Evolutionary conservation across 148 eudicot genomes (phyloP).

Genomic region (Cornus suecica): DNA sequence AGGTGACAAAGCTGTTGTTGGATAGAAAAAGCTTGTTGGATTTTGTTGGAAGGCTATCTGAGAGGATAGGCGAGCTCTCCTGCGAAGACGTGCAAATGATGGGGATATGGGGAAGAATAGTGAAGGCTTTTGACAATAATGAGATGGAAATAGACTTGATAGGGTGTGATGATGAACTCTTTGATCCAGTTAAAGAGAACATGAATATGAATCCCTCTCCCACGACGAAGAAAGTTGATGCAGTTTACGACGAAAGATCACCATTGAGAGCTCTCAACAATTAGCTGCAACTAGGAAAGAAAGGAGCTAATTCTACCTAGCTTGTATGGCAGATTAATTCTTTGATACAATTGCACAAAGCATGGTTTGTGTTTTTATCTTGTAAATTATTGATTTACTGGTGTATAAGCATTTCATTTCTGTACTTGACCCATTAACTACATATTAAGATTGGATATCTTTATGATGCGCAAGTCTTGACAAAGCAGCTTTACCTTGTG

Average conservation of each 20-base stretch:
- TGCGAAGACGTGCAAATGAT: conserved; percentile 36
- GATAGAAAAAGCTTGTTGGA: conserved; percentile 28
- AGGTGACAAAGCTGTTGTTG: conserved; percentile 19
- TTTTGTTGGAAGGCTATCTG: conserved; percentile 20
- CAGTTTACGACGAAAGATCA: conserved; percentile 49
- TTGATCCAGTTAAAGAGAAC: conserved; percentile 54
- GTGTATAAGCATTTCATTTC: background rate
- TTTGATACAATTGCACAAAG: background rate
- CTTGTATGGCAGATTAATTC: background rate
- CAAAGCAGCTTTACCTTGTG: too few species aligned
- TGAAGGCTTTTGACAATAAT: conserved; percentile 20
- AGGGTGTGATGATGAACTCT: conserved; percentile 20
- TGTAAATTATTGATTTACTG: background rate
- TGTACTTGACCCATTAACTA: background rate
- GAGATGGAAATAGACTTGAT: conserved; percentile 10
- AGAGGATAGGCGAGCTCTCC: conserved; percentile 21
- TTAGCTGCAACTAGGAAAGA: conserved; percentile 8
- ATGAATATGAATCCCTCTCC: conserved; percentile 22
- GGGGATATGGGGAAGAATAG: conserved; percentile 32
- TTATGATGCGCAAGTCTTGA: too few species aligned
- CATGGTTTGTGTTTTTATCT: conserved; percentile 6
- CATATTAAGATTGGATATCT: background rate
- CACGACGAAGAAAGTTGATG: conserved; percentile 35
- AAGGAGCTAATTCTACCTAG: conserved; percentile 11
- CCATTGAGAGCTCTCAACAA: conserved; percentile 69